Evolutionary conservation across 345 rosid species (phyloP).

Genomic region (Dovyalis caffra): DNA sequence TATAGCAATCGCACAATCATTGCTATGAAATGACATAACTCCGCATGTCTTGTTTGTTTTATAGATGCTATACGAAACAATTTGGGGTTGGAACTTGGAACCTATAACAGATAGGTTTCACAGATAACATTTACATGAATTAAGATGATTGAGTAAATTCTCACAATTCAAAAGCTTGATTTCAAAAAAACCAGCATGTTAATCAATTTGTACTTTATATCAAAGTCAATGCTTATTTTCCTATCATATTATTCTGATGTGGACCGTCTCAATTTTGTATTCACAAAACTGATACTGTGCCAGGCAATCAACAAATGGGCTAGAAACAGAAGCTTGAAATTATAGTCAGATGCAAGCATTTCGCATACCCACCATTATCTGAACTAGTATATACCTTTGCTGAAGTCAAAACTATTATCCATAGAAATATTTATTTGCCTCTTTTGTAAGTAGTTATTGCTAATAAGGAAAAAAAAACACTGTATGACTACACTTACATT

Average conservation of each 20-base stretch:
- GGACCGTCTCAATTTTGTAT: neutral
- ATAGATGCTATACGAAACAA: neutral
- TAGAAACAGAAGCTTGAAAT: slow-evolving; percentile 4
- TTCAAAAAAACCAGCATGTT: neutral
- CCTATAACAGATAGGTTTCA: neutral
- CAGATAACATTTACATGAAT: neutral
- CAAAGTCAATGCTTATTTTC: neutral
- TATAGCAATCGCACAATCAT: neutral
- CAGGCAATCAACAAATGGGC: neutral
- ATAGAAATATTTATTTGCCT: neutral
- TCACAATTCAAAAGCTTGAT: neutral
- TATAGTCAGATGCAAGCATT: neutral
- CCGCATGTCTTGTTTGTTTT: neutral
- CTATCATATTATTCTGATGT: neutral
- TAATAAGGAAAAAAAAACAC: neutral
- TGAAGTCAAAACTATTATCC: neutral
- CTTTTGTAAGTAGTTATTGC: neutral
- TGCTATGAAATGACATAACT: neutral
- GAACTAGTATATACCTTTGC: neutral
- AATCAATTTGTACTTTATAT: neutral
- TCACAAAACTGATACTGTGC: neutral
- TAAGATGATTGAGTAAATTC: neutral
- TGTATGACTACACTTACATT: slow-evolving; percentile 54
- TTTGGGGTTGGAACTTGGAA: neutral
- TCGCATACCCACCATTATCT: neutral